Base-by-base conservation (phyloP, 352 stramenopile species). In the Paralagenidium karlingii region DNA sequence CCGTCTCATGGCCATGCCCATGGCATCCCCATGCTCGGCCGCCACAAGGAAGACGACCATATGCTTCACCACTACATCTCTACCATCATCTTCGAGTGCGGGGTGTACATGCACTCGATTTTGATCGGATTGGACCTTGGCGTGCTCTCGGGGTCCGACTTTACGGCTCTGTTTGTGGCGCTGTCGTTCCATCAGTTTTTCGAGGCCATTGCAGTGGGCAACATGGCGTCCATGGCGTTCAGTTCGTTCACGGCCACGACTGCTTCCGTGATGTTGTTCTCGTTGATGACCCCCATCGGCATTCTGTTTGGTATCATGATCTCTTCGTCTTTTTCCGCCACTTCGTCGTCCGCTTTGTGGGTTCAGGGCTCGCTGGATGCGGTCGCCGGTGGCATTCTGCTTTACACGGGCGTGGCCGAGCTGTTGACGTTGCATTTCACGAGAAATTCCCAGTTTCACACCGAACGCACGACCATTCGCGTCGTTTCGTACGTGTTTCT, bases 161-260 rank as follows among this genome's bases (percentile, higher is more conserved):
- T 82, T 56, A 66, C 62, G 49, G 70, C 65, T 24, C 57, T 83
- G 26, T 54, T 87, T 6, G 64, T 51, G 3, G 73, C 68, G 11
- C 55, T 87, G 26, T 68, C 60, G 43, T 80, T 87, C 54, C 68
- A 84, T 45, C 73, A 84, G 49, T 82, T 87, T 48, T 84, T 84
- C 46, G 65, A 82, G 26, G 69, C 64, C 46, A 58, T 84, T 30
- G 63, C 69, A 8, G 58, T 87, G 25, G 55, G 69, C 28, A 58
- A 50, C n/a, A n/a, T n/a, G n/a, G n/a, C n/a, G n/a, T n/a, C n/a
- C n/a, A n/a, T n/a, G n/a, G n/a, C n/a, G n/a, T n/a, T n/a, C n/a
- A n/a, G n/a, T n/a, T n/a, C n/a, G n/a, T n/a, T n/a, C n/a, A n/a
- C n/a, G n/a, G n/a, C n/a, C n/a, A n/a, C n/a, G n/a, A n/a, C n/a